A percentile compares a stretch with the other conserved stretches of the same genome.
Evolutionary conservation across 2,329 filamentous ascomycete species (phyloP).

Genomic region (Scleromitrula shiraiana): DNA sequence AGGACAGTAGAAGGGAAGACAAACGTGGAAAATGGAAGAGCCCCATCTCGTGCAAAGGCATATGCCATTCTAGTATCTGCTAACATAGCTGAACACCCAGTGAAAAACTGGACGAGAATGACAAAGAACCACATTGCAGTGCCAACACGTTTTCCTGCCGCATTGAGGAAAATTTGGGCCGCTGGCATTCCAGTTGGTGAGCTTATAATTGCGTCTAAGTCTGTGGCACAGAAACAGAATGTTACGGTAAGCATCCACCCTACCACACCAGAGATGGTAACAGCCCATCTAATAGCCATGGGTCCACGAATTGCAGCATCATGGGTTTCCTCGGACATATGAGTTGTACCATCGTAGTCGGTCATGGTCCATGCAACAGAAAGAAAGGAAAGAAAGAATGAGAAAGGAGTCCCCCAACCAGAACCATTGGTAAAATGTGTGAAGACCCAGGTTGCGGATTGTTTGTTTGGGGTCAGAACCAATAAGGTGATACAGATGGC

Average conservation of each 20-base stretch:
- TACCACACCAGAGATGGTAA: slow-evolving; percentile 50
- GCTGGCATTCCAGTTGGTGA: slow-evolving; percentile 53
- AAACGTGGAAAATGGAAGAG: slow-evolving; percentile 51
- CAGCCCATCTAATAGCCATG: slow-evolving; percentile 49
- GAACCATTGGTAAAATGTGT: slow-evolving; percentile 53
- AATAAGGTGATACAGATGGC: slow-evolving; percentile 52
- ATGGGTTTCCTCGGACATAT: slow-evolving; percentile 61
- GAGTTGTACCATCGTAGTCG: slow-evolving; percentile 59
- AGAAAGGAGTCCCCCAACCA: slow-evolving; percentile 52
- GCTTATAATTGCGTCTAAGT: slow-evolving; percentile 46
- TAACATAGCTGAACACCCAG: slow-evolving; percentile 53
- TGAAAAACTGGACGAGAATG: slow-evolving; percentile 58
- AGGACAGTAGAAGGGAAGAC: slow-evolving; percentile 11
- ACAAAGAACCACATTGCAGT: slow-evolving; percentile 54
- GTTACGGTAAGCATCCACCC: slow-evolving; percentile 58
- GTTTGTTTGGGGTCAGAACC: slow-evolving; percentile 50
- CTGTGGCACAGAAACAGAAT: slow-evolving; percentile 54
- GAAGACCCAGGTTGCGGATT: slow-evolving; percentile 52
- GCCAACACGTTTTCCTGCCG: slow-evolving; percentile 47
- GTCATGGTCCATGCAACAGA: slow-evolving; percentile 59
- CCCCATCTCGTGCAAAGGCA: slow-evolving; percentile 51
- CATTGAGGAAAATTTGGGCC: slow-evolving; percentile 52
- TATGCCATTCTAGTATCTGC: slow-evolving; percentile 56
- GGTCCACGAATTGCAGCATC: slow-evolving; percentile 54
- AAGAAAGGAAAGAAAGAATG: slow-evolving; percentile 50